phyloP scores from a whole-genome alignment of 495 filamentous ascomycete species.

The Annulohypoxylon nitens region DNA sequence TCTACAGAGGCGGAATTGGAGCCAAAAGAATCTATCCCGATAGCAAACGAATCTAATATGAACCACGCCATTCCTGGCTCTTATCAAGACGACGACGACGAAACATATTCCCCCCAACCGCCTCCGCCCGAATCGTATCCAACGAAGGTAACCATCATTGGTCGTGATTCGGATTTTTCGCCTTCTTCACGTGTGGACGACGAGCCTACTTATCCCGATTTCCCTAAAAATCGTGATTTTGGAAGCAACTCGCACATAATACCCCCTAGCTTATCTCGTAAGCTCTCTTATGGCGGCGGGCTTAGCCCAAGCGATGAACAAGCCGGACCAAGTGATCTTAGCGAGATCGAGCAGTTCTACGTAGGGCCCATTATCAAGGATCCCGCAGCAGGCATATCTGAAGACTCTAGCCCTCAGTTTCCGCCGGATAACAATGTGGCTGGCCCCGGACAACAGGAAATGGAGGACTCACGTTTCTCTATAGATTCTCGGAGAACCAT shows the following conservation, averaged over 20 bases:
- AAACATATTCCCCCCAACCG: conserved; percentile 58
- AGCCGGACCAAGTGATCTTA: conserved; percentile 43
- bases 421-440: conserved; percentile 31
- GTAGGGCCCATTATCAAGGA: conserved; percentile 47
- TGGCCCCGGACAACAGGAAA: conserved; percentile 19
- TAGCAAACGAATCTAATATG: conserved; percentile 30
- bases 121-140: conserved; percentile 52
- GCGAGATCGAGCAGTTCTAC: conserved; percentile 48
- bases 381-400: conserved; percentile 29
- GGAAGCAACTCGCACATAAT: conserved; percentile 22
- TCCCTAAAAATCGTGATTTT: conserved; percentile 20
- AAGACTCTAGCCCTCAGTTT: conserved; percentile 23
- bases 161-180: conserved; percentile 56
- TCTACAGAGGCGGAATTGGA: conserved; percentile 31
- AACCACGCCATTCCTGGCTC: conserved; percentile 41
- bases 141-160: conserved; percentile 62
- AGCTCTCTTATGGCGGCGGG: conserved; percentile 25
- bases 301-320: conserved; percentile 34
- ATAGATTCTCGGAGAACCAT: conserved; percentile 47
- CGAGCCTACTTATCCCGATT: conserved; percentile 5
- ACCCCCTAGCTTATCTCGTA: conserved; percentile 18
- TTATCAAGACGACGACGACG: conserved; percentile 44
- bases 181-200: conserved; percentile 49
- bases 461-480: conserved; percentile 46
- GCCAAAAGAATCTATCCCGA: conserved; percentile 24